Evolutionary conservation across 2,329 filamentous ascomycete genomes (phyloP).

Genomic region (Penicillium freii): DNA sequence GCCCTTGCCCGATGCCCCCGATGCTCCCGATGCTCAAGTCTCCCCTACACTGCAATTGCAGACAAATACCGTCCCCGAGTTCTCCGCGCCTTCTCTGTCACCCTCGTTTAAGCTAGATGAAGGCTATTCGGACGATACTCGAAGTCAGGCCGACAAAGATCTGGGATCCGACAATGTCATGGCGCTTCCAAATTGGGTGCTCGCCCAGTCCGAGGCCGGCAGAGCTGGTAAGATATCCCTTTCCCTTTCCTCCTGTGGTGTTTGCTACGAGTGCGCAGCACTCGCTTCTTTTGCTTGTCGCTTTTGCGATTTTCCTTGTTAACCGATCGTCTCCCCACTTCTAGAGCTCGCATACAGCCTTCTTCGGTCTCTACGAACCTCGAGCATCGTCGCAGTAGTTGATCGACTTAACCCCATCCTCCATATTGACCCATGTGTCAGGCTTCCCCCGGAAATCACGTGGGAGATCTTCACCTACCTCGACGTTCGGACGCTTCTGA

Average conservation of each 20-base stretch:
- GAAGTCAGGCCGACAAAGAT: conserved; percentile 47
- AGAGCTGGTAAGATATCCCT: conserved; percentile 51
- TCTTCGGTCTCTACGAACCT: conserved; percentile 74
- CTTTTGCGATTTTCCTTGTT: conserved; percentile 13
- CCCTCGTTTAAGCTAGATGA: conserved; percentile 67
- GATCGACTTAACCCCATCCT: conserved; percentile 76
- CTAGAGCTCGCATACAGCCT: conserved; percentile 78
- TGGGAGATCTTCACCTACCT: conserved; percentile 86
- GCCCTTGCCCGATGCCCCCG: conserved; percentile 16
- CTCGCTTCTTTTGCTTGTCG: neutral
- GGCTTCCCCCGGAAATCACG: conserved; percentile 86
- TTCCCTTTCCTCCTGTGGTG: neutral
- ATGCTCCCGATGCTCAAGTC: conserved; percentile 21
- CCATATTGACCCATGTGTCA: conserved; percentile 85
- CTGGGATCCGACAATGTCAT: conserved; percentile 39
- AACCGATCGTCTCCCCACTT: conserved; percentile 14
- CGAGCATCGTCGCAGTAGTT: conserved; percentile 75
- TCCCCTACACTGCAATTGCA: conserved; percentile 28
- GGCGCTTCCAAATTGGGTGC: conserved; percentile 55
- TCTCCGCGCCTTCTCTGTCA: conserved; percentile 32
- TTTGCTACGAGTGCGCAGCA: neutral
- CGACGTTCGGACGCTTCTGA: conserved; percentile 74
- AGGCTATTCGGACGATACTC: conserved; percentile 77
- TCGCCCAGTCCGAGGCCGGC: conserved; percentile 54
- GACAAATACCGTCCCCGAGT: conserved; percentile 27